Evolutionary conservation across 257 asterid species (phyloP), one percentile per base, ranked within the genome.

Genomic region (Plantago ovata): DNA sequence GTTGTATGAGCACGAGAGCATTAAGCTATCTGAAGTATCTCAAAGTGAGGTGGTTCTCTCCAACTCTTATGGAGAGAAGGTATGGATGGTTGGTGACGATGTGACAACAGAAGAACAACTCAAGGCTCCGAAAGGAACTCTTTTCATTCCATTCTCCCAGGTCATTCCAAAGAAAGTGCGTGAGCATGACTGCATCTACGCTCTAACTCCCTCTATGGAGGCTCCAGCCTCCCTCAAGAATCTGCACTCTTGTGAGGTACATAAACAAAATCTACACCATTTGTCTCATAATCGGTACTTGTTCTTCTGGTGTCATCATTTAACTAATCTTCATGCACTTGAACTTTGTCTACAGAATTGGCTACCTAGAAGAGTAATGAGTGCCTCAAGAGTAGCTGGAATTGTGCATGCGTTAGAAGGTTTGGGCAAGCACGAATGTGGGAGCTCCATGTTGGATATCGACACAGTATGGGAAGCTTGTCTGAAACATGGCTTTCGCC

Each of bases 1-100:
- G 0, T 11, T 79, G 13, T 57, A 73, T 39, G 82, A 77, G 18
- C 56, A 67, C 57, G 79, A 72, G 70, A 81, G 51, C 74, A 71
- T 80, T 21, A 59, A 63, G 56, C 62, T 74, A 7, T 61, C 77
- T 9, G 63, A 58, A 24, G 56, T 54, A 50, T 39, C 59, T 23
- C 40, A 54, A 28, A 62, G 53, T 21, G 61, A 70, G 41, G 47
- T 80, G 13, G 48, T 58, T 13, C 42, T 61, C 44, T 64, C 83
- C 36, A 66, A 72, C 57, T 51, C 22, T 9, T 47, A 8, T 18
- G 43, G 18, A 7, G 44, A 28, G 14, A 39, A 89, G 97, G 53
- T 69, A 45, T 90, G 97, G 97, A 32, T 90, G 62, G 79, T 89
- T 61, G 97, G 94, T 49, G 95, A 88, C 39, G 86, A 80, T 33